These are phyloP conservation scores for Dictyostelium firmibasis DNA, from an alignment of 78 protist genomes.

Conservation along the genomic window DNA sequence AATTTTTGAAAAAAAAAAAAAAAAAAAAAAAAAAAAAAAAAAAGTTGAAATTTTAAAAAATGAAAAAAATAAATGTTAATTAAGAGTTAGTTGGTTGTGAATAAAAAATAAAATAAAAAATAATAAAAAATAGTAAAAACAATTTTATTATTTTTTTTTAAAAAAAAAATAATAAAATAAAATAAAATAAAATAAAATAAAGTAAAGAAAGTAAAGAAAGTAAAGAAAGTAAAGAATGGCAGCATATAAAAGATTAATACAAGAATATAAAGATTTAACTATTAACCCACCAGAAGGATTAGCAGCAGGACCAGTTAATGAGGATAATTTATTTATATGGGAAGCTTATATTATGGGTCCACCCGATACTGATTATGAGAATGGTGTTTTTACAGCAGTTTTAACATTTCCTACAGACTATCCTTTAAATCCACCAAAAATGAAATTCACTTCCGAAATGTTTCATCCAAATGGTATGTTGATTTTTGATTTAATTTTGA, in stretches of 20 bases:
- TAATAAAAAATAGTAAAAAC: background rate
- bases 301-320: conserved; percentile 91
- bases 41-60: background rate
- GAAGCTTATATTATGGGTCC: conserved; percentile 93
- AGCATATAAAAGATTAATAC: conserved; percentile 84
- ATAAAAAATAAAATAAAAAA: background rate
- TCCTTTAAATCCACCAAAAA: conserved; percentile 94
- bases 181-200: too few relatives aligned
- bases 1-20: background rate
- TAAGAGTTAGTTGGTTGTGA: too few relatives aligned
- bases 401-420: conserved; percentile 91
- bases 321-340: conserved; percentile 91
- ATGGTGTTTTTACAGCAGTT: conserved; percentile 89
- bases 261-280: conserved; percentile 85
- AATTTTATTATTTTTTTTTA: background rate
- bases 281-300: conserved; percentile 90
- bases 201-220: background rate
- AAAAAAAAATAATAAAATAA: background rate
- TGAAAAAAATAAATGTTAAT: background rate
- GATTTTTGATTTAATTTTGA: too few relatives aligned
- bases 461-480: conserved; percentile 90
- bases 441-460: conserved; percentile 86
- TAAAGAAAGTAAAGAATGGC: background rate
- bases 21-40: background rate
- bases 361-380: conserved; percentile 88